Conservation (phyloP, 495 filamentous ascomycete species). For the Venustampulla echinocandica region DNA sequence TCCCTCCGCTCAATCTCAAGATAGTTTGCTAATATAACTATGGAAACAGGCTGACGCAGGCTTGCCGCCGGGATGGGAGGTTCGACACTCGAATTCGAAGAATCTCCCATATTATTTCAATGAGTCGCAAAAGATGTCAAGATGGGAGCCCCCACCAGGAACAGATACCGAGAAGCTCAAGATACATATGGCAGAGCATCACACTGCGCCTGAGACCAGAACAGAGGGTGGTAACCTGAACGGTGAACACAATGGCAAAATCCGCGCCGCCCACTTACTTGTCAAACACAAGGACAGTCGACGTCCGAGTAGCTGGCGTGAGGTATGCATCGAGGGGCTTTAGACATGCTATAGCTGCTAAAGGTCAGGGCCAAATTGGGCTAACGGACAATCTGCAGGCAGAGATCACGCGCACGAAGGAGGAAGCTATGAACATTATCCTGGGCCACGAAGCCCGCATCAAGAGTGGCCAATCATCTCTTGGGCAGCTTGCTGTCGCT, state of each 20-base stretch:
- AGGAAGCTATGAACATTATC: constrained; percentile 74
- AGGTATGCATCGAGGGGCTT: no score
- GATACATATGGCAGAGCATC: constrained; percentile 79
- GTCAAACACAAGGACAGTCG: constrained; percentile 87
- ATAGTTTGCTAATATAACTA: constrained; percentile 17
- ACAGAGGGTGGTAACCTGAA: constrained; percentile 29
- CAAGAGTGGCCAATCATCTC: constrained; percentile 49
- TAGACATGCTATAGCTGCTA: background rate
- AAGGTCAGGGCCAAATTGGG: background rate
- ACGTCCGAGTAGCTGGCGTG: constrained; percentile 83
- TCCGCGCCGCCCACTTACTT: constrained; percentile 81
- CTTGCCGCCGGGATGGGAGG: constrained; percentile 82
- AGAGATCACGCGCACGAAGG: constrained; percentile 78
- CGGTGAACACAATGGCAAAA: constrained; percentile 64
- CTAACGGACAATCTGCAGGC: constrained; percentile 33
- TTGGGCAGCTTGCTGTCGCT: constrained; percentile 74
- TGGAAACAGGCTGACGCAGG: constrained; percentile 57
- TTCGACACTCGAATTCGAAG: constrained; percentile 92
- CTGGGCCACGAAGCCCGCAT: constrained; percentile 65
- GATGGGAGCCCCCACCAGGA: constrained; percentile 85
- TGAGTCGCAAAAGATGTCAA: constrained; percentile 65
- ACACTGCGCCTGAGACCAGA: constrained; percentile 47
- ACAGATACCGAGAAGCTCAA: constrained; percentile 88
- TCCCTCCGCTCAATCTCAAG: background rate
- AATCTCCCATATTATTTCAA: constrained; percentile 99